Percentiles rank a stretch among this genome's conserved stretches.
phyloP scores from a whole-genome alignment of 331 rosid species.

The Pyracantha coccinea region DNA sequence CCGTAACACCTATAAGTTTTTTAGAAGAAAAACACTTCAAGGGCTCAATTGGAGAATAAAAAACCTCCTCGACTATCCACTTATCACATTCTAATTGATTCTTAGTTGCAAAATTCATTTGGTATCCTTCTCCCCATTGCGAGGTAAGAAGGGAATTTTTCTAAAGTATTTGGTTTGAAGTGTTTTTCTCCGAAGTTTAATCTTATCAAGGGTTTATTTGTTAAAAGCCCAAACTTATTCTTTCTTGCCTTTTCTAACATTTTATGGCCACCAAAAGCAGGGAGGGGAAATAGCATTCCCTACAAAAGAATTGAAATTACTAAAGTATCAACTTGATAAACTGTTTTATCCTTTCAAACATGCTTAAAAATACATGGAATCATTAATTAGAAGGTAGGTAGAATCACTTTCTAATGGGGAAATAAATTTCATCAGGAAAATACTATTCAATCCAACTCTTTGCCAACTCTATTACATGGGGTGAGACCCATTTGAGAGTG shows the following conservation, averaged over 20 bases:
- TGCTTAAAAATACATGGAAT: not conserved
- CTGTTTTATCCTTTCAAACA: not conserved
- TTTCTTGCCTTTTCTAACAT: not conserved
- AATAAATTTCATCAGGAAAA: not conserved
- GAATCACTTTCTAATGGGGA: not conserved
- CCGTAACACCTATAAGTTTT: no score
- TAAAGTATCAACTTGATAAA: not conserved
- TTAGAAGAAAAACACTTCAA: no score
- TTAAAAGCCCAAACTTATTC: no score
- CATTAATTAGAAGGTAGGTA: not conserved
- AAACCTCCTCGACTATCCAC: no score
- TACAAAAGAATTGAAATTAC: not conserved
- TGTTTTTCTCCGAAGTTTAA: no score
- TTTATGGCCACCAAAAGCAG: not conserved
- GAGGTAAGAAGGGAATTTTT: no score
- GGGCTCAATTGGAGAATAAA: no score
- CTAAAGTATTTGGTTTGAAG: no score
- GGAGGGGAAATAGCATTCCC: not conserved
- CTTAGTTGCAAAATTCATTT: no score
- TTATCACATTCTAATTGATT: no score
- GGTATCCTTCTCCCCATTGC: no score
- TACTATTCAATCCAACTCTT: not conserved
- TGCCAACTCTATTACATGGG: not conserved
- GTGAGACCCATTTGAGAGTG: not conserved
- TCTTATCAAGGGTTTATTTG: no score